Conservation (phyloP, 2,329 filamentous ascomycete species). For the Aureobasidium sp. region DNA sequence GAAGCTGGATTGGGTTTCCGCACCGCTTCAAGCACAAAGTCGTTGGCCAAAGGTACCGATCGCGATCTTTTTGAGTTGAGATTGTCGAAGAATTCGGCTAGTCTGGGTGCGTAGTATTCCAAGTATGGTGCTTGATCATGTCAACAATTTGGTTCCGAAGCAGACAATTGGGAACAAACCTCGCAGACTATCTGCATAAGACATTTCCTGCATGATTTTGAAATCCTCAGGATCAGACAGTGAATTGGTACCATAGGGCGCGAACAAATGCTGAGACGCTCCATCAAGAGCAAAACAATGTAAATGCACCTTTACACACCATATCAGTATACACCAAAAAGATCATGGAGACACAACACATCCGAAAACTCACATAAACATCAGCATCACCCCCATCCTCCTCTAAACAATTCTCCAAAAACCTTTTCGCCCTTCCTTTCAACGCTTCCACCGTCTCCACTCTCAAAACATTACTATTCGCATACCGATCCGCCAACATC, state of each 20-base stretch:
- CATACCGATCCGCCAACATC: conserved; percentile 14
- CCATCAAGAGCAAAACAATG: conserved; percentile 16
- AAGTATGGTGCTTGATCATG: neutral
- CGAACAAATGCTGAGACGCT: conserved; percentile 13
- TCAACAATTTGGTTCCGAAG: neutral
- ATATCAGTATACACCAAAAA: neutral
- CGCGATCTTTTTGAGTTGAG: neutral
- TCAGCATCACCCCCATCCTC: conserved; percentile 7
- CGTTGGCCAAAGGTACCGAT: conserved; percentile 6
- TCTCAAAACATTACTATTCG: conserved; percentile 14
- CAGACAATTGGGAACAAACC: neutral
- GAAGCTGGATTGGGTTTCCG: neutral
- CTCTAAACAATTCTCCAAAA: conserved; percentile 11
- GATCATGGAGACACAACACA: too few species aligned
- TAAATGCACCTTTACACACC: conserved; percentile 3
- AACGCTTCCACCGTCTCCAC: conserved; percentile 10
- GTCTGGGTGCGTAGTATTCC: conserved; percentile 12
- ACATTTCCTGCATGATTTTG: conserved; percentile 13
- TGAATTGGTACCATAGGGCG: conserved; percentile 13
- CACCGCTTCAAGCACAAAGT: neutral
- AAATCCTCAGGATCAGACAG: conserved; percentile 8
- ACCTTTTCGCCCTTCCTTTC: neutral
- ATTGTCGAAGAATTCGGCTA: neutral
- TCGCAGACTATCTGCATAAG: conserved; percentile 13
- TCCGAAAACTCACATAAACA: conserved; percentile 12